Evolutionary conservation across 805 yeast genomes (phyloP).

Genomic region (Sporopachydermia lactativora): DNA sequence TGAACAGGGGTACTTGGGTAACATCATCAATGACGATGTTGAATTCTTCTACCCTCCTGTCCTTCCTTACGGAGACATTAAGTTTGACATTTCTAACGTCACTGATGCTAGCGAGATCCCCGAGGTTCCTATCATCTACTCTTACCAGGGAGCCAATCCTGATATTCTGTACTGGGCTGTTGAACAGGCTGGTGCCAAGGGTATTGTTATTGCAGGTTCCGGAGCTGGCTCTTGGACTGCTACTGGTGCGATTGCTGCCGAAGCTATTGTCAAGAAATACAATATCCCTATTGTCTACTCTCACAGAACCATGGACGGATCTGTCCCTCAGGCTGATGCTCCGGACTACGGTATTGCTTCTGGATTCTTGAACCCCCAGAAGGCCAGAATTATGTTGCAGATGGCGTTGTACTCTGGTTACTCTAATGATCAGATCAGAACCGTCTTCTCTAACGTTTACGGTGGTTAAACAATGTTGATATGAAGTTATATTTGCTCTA

Average conservation of each 20-base stretch:
- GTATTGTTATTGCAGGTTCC: slow-evolving; percentile 52
- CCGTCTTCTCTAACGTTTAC: slow-evolving; percentile 36
- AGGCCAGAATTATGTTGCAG: slow-evolving; percentile 43
- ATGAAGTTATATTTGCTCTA: too few relatives aligned
- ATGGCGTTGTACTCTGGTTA: slow-evolving; percentile 33
- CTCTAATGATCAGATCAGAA: slow-evolving; percentile 25
- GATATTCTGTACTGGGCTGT: slow-evolving; percentile 19
- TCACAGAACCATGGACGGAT: slow-evolving; percentile 57
- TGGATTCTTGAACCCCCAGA: slow-evolving; percentile 55
- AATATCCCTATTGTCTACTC: slow-evolving; percentile 46
- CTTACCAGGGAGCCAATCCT: neutral
- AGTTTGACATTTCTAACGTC: slow-evolving; percentile 1
- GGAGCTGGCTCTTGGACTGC: slow-evolving; percentile 58
- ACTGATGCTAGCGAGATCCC: slow-evolving; percentile 1
- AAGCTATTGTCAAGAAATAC: slow-evolving; percentile 24
- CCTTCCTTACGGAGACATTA: slow-evolving; percentile 26
- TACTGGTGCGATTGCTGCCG: slow-evolving; percentile 29
- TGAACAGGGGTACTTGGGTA: slow-evolving; percentile 60
- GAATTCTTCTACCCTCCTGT: slow-evolving; percentile 52
- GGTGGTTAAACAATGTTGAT: slow-evolving; percentile 37
- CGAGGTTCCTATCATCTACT: neutral
- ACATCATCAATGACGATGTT: slow-evolving; percentile 50
- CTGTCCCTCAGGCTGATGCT: slow-evolving; percentile 40
- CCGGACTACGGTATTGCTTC: slow-evolving; percentile 37
- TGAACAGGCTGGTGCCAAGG: slow-evolving; percentile 31